Evolutionary conservation across 768 basidiomycete genomes (phyloP).

Genomic region (Agaricus sinodeliciosus): DNA sequence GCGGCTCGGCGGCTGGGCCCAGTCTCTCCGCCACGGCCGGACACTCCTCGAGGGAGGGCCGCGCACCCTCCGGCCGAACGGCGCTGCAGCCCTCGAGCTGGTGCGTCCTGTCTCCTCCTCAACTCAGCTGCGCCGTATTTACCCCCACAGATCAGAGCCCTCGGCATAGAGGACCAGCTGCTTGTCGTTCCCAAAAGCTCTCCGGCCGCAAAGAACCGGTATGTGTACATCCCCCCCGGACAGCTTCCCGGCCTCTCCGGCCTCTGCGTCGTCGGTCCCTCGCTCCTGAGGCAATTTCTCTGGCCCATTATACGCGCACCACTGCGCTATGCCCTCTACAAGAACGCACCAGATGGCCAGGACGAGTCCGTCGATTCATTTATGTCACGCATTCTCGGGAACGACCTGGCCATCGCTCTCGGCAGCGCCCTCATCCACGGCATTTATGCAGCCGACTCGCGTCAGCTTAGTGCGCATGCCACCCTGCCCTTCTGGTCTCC

Average conservation of each 20-base stretch:
- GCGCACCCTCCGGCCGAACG: slow-evolving; percentile 75
- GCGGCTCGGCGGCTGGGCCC: slow-evolving; percentile 84
- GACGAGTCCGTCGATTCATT: slow-evolving; percentile 86
- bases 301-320: slow-evolving; percentile 35
- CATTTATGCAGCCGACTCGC: slow-evolving; percentile 85
- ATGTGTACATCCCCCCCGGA: slow-evolving; percentile 46
- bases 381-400: slow-evolving; percentile 66
- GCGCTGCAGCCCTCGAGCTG: slow-evolving; percentile 69
- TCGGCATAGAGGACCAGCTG: slow-evolving; percentile 53
- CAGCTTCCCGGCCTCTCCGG: slow-evolving; percentile 29
- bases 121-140: background rate
- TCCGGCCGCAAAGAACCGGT: slow-evolving; percentile 73
- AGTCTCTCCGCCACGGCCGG: slow-evolving; percentile 31
- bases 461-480: slow-evolving; percentile 64
- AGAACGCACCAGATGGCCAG: slow-evolving; percentile 27
- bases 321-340: slow-evolving; percentile 51
- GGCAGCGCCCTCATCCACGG: slow-evolving; percentile 86
- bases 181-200: slow-evolving; percentile 62
- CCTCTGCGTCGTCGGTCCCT: slow-evolving; percentile 38
- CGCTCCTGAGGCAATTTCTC: slow-evolving; percentile 22
- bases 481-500: slow-evolving; percentile 24
- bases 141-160: slow-evolving; percentile 62
- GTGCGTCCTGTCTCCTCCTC: slow-evolving; percentile 35
- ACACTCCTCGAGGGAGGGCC: slow-evolving; percentile 84
- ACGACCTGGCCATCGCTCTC: slow-evolving; percentile 63